Base-by-base conservation (phyloP, 2,329 filamentous ascomycete genomes). In the Cladophialophora carrionii region DNA sequence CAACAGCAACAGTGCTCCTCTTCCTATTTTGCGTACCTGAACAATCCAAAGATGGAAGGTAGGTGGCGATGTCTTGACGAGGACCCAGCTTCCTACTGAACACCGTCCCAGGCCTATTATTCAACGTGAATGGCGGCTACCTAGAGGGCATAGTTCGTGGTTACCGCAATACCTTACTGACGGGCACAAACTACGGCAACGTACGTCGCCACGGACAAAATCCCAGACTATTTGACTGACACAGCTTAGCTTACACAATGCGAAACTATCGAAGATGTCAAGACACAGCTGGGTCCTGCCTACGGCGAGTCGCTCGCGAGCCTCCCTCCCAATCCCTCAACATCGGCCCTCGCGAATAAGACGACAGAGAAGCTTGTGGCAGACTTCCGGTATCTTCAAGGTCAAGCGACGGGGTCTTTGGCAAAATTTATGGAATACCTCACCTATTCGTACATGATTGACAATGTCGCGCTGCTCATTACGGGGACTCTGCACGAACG, bases 381-480 rank as follows among this genome's bases (percentile, higher is more conserved):
- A 71, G 95, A 99, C 78, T 99, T 99, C 78, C 89, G 92, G 76
- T 99, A 99, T 78, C 85, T 99, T 53, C 91, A 96, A 72, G 92
- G 93, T 68, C 96, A 99, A 76, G 91, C 94, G 31, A 91, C 91
- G 1, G 95, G 95, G 17, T 91, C 92, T 0, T 87, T 97, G 43
- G 89, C 93, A 68, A 92, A 91, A 76, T 99, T 99, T 79, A 92
- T 99, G 87, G 92, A 98, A 78, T 99, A 96, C 79, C 83, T 99
- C 67, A 99, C 95, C 1, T 99, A 99, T 78, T 94, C 93, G 68
- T 99, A 99, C 84, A 99, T 99, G 95, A 99, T 99, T 79, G 95
- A 99, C 81, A 99, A 99, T 74, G 92, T 99, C 60, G 95, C 96
- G 46, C 88, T 99, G 48, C 87, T 99, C 74, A 99, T 99, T 78